Evolutionary conservation across 2,329 filamentous ascomycete species (phyloP).

Genomic region (Colletotrichum magnum): DNA sequence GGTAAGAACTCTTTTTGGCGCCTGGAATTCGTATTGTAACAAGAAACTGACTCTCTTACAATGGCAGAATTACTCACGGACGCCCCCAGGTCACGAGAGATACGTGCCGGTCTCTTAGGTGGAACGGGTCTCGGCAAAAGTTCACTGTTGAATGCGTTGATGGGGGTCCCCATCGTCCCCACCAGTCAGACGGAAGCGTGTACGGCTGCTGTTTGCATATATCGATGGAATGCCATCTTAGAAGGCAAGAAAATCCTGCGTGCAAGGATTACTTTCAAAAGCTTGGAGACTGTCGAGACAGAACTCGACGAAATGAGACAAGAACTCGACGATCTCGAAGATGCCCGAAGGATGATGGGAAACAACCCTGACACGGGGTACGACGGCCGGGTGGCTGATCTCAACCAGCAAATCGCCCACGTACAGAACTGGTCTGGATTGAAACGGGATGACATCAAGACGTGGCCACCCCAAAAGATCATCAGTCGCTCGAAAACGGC

Average conservation of each 20-base stretch:
- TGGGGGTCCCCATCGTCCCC: constrained; percentile 29
- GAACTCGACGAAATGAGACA: constrained; percentile 36
- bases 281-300: constrained; percentile 22
- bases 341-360: not conserved
- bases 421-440: constrained; percentile 39
- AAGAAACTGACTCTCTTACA: not conserved
- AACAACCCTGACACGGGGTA: not conserved
- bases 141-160: constrained; percentile 38
- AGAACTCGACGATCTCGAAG: constrained; percentile 25
- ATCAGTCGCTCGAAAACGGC: not conserved
- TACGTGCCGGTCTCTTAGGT: constrained; percentile 26
- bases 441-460: not conserved
- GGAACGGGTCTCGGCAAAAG: constrained; percentile 43
- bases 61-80: not conserved
- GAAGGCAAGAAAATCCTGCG: not conserved
- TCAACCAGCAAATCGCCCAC: constrained; percentile 11
- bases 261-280: constrained; percentile 39
- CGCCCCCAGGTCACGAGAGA: not conserved
- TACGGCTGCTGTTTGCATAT: constrained; percentile 42
- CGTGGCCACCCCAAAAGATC: not conserved
- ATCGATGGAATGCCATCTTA: constrained; percentile 7
- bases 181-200: constrained; percentile 41
- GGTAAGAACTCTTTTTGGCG: not conserved
- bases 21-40: rapidly evolving
- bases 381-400: not conserved